phyloP scores from a whole-genome alignment of 768 basidiomycete species.

The Leccinum sublutescens region DNA sequence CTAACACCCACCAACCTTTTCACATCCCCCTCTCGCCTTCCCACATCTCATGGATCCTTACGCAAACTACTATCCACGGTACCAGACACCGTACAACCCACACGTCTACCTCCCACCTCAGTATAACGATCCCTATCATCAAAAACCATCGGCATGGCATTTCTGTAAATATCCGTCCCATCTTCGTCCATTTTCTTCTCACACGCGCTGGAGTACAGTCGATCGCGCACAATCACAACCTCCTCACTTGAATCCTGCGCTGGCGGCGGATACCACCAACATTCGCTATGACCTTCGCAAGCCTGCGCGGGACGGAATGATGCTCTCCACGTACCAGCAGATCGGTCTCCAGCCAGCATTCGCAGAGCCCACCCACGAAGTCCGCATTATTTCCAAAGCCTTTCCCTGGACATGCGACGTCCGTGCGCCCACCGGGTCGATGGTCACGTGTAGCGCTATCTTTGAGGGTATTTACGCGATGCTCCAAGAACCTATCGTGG shows the following conservation, averaged over 20 bases:
- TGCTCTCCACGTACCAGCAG: constrained; percentile 41
- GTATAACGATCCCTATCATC: constrained; percentile 11
- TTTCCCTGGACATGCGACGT: constrained; percentile 71
- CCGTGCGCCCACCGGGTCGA: constrained; percentile 28
- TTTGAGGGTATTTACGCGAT: constrained; percentile 51
- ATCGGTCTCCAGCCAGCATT: constrained; percentile 39
- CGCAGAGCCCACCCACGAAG: constrained; percentile 28
- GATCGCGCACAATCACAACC: constrained; percentile 38
- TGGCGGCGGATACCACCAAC: constrained; percentile 51
- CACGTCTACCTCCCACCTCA: constrained; percentile 30
- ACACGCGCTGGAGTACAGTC: constrained; percentile 7
- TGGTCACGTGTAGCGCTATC: constrained; percentile 49
- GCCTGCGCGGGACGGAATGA: constrained; percentile 41
- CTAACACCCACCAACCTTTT: background rate
- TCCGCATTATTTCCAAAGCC: constrained; percentile 56
- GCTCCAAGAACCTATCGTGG: constrained; percentile 53
- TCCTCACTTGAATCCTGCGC: constrained; percentile 51
- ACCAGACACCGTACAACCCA: constrained; percentile 30
- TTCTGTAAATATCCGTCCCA: constrained; percentile 11
- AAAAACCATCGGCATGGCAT: constrained; percentile 15
- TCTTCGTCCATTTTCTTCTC: background rate
- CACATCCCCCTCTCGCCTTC: constrained; percentile 2
- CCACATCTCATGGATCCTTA: constrained; percentile 25
- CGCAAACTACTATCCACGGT: constrained; percentile 20
- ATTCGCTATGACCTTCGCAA: constrained; percentile 50